Conservation (phyloP, 805 yeast species). For the Grigorovia humatica region DNA sequence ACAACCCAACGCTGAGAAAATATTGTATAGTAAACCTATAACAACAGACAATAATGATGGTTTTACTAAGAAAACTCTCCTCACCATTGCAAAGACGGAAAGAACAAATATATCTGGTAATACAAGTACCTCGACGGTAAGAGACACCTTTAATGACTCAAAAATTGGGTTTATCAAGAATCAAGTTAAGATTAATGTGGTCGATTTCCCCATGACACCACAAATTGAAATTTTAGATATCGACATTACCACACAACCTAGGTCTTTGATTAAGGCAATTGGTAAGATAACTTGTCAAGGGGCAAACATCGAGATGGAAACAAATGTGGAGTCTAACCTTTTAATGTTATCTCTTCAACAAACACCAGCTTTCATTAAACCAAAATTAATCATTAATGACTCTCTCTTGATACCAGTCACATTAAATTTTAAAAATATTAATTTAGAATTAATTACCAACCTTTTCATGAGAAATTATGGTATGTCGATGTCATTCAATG, state of each 20-base stretch:
- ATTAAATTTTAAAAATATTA: constrained; percentile 26
- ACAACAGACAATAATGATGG: neutral
- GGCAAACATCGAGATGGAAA: constrained; percentile 25
- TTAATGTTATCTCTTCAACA: constrained; percentile 20
- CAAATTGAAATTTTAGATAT: constrained; percentile 26
- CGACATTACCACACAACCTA: constrained; percentile 25
- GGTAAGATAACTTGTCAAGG: constrained; percentile 26
- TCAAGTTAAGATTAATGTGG: constrained; percentile 24
- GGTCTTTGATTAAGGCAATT: constrained; percentile 26
- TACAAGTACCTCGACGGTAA: neutral
- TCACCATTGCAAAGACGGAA: neutral
- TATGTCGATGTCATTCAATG: constrained; percentile 29
- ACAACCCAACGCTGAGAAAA: neutral
- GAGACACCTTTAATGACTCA: neutral
- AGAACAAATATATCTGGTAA: neutral
- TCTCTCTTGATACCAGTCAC: constrained; percentile 29
- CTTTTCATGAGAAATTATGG: constrained; percentile 26
- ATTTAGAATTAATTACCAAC: constrained; percentile 28
- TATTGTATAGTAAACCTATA: neutral
- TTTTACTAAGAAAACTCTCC: neutral
- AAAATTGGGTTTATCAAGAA: constrained; percentile 14
- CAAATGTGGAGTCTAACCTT: constrained; percentile 28
- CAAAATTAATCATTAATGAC: constrained; percentile 25
- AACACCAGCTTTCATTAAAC: constrained; percentile 24
- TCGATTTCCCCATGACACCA: constrained; percentile 24